Percentiles rank a stretch among this genome's conserved stretches.
These are phyloP conservation scores for Batkoa obscura DNA, from an alignment of 371 early-diverging fungal species.

Conservation along the genomic window DNA sequence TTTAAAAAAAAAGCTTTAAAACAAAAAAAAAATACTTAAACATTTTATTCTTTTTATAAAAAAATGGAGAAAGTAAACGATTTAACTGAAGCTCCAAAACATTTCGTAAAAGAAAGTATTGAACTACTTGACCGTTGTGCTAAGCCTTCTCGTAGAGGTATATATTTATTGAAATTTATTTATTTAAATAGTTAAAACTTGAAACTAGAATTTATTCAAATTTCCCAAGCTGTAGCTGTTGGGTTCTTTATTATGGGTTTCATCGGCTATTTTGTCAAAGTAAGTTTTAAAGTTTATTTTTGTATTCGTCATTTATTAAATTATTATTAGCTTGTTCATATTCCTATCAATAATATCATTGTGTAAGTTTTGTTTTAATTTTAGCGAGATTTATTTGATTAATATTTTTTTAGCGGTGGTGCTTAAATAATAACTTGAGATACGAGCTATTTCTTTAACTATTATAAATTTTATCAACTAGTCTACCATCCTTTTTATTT, in stretches of 20 bases:
- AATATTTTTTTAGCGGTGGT: conserved; percentile 13
- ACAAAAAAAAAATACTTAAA: too few relatives aligned
- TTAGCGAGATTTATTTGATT: background rate
- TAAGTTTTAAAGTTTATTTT: conserved; percentile 7
- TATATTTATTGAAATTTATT: background rate
- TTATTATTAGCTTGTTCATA: conserved; percentile 62
- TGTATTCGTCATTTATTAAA: background rate
- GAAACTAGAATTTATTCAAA: conserved; percentile 70
- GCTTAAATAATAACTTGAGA: conserved; percentile 9
- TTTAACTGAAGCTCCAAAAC: conserved; percentile 57
- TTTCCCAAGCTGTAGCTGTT: conserved; percentile 83
- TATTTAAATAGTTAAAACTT: background rate
- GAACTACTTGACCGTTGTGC: conserved; percentile 86
- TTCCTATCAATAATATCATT: conserved; percentile 98
- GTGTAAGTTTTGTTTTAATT: conserved; percentile 27
- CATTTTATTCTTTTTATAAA: conserved; percentile 8
- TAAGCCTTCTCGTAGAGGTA: conserved; percentile 91
- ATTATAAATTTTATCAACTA: too few relatives aligned
- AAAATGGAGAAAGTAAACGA: conserved; percentile 16
- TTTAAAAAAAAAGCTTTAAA: too few relatives aligned
- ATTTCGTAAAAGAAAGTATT: conserved; percentile 76
- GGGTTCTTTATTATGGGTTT: conserved; percentile 96
- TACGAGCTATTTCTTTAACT: too few relatives aligned
- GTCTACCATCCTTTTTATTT: too few relatives aligned
- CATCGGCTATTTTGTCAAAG: conserved; percentile 94